phyloP scores from a whole-genome alignment of 768 basidiomycete genomes.

The Strobilomyces echinocephalus region DNA sequence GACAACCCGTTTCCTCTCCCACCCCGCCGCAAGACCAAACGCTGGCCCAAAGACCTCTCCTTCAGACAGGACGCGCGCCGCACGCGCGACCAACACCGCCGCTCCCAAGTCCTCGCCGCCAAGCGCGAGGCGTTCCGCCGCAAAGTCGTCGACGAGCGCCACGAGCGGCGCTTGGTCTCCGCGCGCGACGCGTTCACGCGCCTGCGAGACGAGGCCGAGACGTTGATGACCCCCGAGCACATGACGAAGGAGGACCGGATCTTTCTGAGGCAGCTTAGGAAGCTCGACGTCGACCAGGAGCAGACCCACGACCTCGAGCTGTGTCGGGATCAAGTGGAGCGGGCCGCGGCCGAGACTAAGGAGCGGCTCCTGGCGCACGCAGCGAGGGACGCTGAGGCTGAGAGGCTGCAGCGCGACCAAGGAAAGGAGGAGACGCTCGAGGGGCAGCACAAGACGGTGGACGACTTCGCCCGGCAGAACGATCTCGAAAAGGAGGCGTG shows the following conservation, averaged over 20 bases:
- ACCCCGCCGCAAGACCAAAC: slow-evolving; percentile 8
- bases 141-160: not conserved
- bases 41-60: slow-evolving; percentile 17
- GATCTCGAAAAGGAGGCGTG: slow-evolving; percentile 7
- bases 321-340: slow-evolving; percentile 18
- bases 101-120: not conserved
- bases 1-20: not conserved
- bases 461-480: slow-evolving; percentile 13
- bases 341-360: slow-evolving; percentile 18
- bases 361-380: slow-evolving; percentile 15
- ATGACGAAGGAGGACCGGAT: slow-evolving; percentile 22
- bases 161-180: slow-evolving; percentile 1
- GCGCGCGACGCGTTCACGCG: not conserved
- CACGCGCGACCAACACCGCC: slow-evolving; percentile 1
- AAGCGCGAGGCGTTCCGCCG: slow-evolving; percentile 9
- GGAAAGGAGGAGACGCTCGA: slow-evolving; percentile 11
- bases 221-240: slow-evolving; percentile 12
- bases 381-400: slow-evolving; percentile 19
- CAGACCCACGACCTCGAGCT: slow-evolving; percentile 13
- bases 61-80: not conserved
- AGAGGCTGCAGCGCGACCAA: slow-evolving; percentile 12
- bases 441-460: slow-evolving; percentile 18
- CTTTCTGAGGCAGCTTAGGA: slow-evolving; percentile 22
- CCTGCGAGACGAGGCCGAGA: slow-evolving; percentile 13
- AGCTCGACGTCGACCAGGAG: slow-evolving; percentile 13